Base-by-base conservation (phyloP, 345 rosid species). In the Sonneratia caseolaris region DNA sequence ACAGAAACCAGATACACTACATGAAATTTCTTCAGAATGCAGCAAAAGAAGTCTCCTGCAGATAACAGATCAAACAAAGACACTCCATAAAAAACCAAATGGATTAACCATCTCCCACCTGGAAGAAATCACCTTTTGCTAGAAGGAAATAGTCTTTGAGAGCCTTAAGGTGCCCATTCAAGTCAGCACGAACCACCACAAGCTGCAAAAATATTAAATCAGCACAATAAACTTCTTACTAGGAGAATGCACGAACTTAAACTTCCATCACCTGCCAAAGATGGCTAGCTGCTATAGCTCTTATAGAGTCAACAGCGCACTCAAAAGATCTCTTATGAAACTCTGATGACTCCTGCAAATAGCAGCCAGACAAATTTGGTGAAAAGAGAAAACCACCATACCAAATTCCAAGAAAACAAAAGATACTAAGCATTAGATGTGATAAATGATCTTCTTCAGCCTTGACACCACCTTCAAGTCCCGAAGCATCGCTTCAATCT, bases 41-140 rank as follows among this genome's bases (percentile, higher is more conserved):
- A 12, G 12, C 37, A 62, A 62, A 62, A 27, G 59, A 27, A 62
- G 38, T 62, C 3, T 10, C 37, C 37, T 1, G 38, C 2, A 61
- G 65, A 4, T 5, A 62, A 62, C 0, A 62, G 37, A 48, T 14
- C 53, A 14, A 59, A 62, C 2, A 24, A 61, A 35, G 13, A 13
- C 11, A 62, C 4, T 27, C 27, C 14, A 62, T 62, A 18, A 62
- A 14, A 62, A 12, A 62, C 19, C 37, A 62, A 27, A 11, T 35
- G 37, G 3, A 13, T 53, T 62, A 35, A 27, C 56, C 19, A 72
- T 66, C 72, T 21, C 69, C 76, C 82, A 94, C 97, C 96, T 90
- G 98, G 86, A 94, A 94, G 80, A 94, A 94, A 79, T 94, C 97
- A 77, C 98, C 97, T 73, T 94, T 94, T 37, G 96, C 97, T 76